Conservation (phyloP, 2,329 filamentous ascomycete species). For the Aspergillus texensis region DNA sequence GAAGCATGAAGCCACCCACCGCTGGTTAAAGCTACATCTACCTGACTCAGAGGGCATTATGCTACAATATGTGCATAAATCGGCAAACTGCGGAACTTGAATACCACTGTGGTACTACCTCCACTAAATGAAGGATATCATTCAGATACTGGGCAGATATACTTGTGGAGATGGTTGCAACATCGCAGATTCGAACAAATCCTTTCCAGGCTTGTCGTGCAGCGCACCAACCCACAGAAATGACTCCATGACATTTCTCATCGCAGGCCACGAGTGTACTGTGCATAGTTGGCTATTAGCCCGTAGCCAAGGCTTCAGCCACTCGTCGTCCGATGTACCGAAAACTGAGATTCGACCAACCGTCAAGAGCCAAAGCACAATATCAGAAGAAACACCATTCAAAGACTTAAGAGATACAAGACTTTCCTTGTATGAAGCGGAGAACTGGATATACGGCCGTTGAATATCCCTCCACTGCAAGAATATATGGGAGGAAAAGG, state of each 20-base stretch:
- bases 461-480: conserved; percentile 20
- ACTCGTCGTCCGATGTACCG: not conserved
- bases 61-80: too few species aligned
- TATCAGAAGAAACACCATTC: not conserved
- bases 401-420: not conserved
- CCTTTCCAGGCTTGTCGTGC: conserved; percentile 2
- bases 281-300: not conserved
- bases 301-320: not conserved
- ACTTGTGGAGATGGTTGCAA: not conserved
- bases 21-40: not conserved
- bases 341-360: not conserved
- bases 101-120: too few species aligned
- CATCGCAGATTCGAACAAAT: not conserved
- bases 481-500: conserved; percentile 44
- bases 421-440: not conserved
- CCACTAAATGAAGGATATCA: not conserved
- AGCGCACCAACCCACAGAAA: conserved; percentile 2
- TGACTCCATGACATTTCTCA: not conserved
- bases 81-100: accelerated
- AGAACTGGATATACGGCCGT: not conserved
- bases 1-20: too few species aligned
- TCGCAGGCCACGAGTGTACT: not conserved
- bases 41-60: too few species aligned
- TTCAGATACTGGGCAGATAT: not conserved
- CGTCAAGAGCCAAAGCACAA: conserved; percentile 4